Evolutionary conservation across 768 basidiomycete species (phyloP).

Genomic region (Galerina marginata): DNA sequence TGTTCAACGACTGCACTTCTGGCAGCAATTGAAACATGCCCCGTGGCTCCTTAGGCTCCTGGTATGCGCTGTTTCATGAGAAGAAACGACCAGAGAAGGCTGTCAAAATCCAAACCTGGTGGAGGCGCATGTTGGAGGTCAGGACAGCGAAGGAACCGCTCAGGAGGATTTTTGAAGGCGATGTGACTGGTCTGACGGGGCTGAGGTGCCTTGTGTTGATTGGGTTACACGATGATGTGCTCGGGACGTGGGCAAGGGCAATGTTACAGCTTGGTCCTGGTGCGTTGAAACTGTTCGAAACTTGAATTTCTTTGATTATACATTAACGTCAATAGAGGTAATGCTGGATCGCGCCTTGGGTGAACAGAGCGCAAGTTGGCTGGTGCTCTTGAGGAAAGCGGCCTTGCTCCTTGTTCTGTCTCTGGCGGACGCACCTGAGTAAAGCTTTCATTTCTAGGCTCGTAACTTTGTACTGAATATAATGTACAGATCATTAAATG

Average conservation of each 20-base stretch:
- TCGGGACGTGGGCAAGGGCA: conserved; percentile 53
- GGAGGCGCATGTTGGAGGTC: conserved; percentile 57
- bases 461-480: background rate
- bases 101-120: conserved; percentile 69
- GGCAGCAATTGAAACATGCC: no score
- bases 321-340: conserved; percentile 28
- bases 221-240: conserved; percentile 51
- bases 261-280: conserved; percentile 38
- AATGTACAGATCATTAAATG: conserved; percentile 49
- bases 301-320: background rate
- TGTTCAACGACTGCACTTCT: no score
- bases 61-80: no score
- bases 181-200: conserved; percentile 58
- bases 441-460: conserved; percentile 26
- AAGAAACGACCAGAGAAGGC: conserved; percentile 65
- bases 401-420: conserved; percentile 56
- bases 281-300: conserved; percentile 22
- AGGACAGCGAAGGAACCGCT: conserved; percentile 48
- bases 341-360: conserved; percentile 46
- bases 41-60: no score
- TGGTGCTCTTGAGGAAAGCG: conserved; percentile 60
- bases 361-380: conserved; percentile 53
- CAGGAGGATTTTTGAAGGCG: conserved; percentile 52
- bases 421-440: conserved; percentile 56
- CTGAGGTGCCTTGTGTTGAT: conserved; percentile 71